phyloP scores from a whole-genome alignment of 2,329 filamentous ascomycete genomes.

The Penicillium thymicola region DNA sequence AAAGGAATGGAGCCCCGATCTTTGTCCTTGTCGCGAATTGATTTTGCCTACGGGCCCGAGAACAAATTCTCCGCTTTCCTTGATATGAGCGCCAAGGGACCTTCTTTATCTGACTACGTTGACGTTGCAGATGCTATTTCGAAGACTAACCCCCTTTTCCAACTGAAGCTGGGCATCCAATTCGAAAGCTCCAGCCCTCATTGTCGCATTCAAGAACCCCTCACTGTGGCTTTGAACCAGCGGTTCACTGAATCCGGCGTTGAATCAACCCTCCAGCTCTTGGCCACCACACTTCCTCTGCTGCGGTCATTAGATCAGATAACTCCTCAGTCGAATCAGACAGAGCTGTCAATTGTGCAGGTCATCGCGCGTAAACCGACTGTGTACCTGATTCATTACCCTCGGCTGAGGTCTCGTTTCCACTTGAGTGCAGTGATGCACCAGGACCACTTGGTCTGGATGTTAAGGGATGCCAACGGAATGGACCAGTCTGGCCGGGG shows the following conservation, averaged over 20 bases:
- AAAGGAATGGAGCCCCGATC: conserved; percentile 33
- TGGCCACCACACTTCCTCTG: conserved; percentile 39
- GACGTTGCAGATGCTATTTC: conserved; percentile 24
- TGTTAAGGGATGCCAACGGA: conserved; percentile 31
- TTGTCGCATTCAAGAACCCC: conserved; percentile 40
- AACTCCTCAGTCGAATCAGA: conserved; percentile 23
- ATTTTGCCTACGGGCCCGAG: conserved; percentile 34
- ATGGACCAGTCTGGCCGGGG: conserved; percentile 16
- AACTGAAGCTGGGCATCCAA: conserved; percentile 30
- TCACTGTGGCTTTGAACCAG: conserved; percentile 37
- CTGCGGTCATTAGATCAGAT: conserved; percentile 37
- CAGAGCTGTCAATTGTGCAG: conserved; percentile 27
- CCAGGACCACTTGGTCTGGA: conserved; percentile 33
- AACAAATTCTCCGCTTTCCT: conserved; percentile 31
- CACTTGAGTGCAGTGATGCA: conserved; percentile 29
- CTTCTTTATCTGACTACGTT: conserved; percentile 14
- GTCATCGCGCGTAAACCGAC: conserved; percentile 37
- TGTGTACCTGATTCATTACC: conserved; percentile 37
- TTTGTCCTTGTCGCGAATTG: conserved; percentile 35
- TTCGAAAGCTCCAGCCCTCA: conserved; percentile 39
- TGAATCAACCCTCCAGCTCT: conserved; percentile 29
- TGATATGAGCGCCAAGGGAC: conserved; percentile 28
- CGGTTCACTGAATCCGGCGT: conserved; percentile 29
- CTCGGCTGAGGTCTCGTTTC: conserved; percentile 33
- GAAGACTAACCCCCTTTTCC: conserved; percentile 26